Evolutionary conservation across 2,329 filamentous ascomycete species (phyloP).

Genomic region (Onygenales sp.): DNA sequence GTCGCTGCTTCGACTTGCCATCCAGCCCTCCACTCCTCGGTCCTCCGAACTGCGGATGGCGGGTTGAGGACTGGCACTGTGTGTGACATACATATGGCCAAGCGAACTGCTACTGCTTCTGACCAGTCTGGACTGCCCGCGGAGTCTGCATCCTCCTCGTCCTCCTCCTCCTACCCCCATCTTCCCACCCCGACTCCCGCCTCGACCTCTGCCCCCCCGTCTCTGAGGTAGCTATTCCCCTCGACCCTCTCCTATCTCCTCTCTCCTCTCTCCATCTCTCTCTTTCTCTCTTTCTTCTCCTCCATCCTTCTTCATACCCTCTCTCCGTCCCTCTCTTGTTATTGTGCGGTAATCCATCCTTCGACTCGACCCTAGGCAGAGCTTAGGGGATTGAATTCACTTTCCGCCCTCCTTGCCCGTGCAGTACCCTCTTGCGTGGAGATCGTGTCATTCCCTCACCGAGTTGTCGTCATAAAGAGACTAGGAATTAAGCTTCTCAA

Average conservation of each 20-base stretch:
- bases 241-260: conserved; percentile 11
- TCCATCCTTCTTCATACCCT: conserved; percentile 8
- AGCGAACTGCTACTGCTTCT: conserved; percentile 34
- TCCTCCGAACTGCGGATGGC: conserved; percentile 31
- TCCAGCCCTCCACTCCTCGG: conserved; percentile 15
- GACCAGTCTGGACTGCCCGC: conserved; percentile 23
- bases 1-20: conserved; percentile 5
- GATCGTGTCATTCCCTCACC: neutral
- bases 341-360: conserved; percentile 6
- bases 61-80: conserved; percentile 23
- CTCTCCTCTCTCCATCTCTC: conserved; percentile 3
- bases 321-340: conserved; percentile 9
- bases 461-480: conserved; percentile 1
- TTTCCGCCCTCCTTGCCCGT: conserved; percentile 4
- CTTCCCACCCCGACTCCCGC: conserved; percentile 12
- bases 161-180: conserved; percentile 21
- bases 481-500: conserved; percentile 51
- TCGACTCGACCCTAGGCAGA: conserved; percentile 1
- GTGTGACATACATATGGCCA: conserved; percentile 36
- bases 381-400: neutral
- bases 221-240: conserved; percentile 25
- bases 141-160: conserved; percentile 27
- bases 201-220: conserved; percentile 20
- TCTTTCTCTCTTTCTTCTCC: conserved; percentile 5
- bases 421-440: neutral